Conservation (phyloP, 805 yeast genomes). For the Maudiozyma pseudohumilis region DNA sequence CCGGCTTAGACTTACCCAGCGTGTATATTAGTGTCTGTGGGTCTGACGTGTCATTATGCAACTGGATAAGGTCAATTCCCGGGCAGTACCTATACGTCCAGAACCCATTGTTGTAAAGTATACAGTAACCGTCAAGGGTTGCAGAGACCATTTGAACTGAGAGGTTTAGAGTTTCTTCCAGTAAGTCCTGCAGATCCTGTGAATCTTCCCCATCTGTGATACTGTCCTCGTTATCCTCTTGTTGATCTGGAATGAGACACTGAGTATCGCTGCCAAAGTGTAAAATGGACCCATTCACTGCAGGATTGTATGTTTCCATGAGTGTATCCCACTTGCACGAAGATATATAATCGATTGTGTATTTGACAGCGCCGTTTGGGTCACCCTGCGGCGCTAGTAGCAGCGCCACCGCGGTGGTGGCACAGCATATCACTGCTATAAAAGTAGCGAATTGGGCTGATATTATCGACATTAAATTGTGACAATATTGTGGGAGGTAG, state of each 20-base stretch:
- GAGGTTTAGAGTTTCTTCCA: constrained; percentile 11
- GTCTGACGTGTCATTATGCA: constrained; percentile 25
- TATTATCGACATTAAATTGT: no score
- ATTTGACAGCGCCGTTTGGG: constrained; percentile 13
- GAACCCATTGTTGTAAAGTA: constrained; percentile 32
- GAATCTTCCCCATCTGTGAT: constrained; percentile 6
- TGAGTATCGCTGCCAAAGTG: constrained; percentile 13
- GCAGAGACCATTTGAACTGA: constrained; percentile 14
- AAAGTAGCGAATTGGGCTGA: no score
- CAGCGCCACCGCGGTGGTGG: constrained; percentile 4
- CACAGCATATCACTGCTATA: no score
- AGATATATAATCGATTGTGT: constrained; percentile 13
- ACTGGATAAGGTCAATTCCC: constrained; percentile 41
- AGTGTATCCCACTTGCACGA: constrained; percentile 12
- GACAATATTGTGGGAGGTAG: no score
- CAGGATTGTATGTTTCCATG: constrained; percentile 6
- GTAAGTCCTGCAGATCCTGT: constrained; percentile 9
- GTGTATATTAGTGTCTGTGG: constrained; percentile 7
- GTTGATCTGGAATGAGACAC: constrained; percentile 16
- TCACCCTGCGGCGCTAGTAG: constrained; percentile 17
- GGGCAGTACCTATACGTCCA: constrained; percentile 47
- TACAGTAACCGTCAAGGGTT: constrained; percentile 15
- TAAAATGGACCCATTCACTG: constrained; percentile 11
- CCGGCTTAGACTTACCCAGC: constrained; percentile 19
- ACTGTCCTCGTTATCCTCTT: constrained; percentile 1